A percentile compares a stretch with the other conserved stretches of the same genome.
Evolutionary conservation across 2,329 filamentous ascomycete species (phyloP).

Genomic region (Diplodia scrobiculata): DNA sequence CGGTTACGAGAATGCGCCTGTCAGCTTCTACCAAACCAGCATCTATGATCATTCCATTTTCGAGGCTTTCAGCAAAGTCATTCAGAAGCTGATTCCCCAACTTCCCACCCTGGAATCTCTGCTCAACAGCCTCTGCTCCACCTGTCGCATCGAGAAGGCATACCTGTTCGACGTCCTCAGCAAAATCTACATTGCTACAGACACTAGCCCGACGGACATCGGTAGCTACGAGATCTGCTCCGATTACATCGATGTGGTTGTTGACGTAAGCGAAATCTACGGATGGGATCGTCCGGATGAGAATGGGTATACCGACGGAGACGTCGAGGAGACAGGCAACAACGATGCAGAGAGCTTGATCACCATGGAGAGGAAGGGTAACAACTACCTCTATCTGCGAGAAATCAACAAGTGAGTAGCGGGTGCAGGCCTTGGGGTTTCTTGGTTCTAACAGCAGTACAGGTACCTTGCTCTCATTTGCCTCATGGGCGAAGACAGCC

Average conservation of each 20-base stretch:
- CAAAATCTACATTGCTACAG: slow-evolving; percentile 98
- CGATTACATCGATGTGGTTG: slow-evolving; percentile 97
- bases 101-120: slow-evolving; percentile 90
- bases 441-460: neutral
- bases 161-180: slow-evolving; percentile 97
- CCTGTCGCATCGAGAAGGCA: slow-evolving; percentile 94
- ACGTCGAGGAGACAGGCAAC: slow-evolving; percentile 44
- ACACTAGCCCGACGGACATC: slow-evolving; percentile 90
- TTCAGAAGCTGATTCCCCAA: slow-evolving; percentile 94
- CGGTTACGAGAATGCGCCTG: slow-evolving; percentile 88
- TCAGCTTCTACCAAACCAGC: slow-evolving; percentile 93
- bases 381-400: slow-evolving; percentile 64
- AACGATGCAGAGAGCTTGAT: slow-evolving; percentile 65
- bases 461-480: slow-evolving; percentile 79
- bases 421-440: too few species aligned
- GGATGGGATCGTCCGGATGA: slow-evolving; percentile 64
- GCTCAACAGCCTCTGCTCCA: slow-evolving; percentile 89
- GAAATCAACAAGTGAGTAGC: slow-evolving; percentile 65
- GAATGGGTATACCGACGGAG: slow-evolving; percentile 35
- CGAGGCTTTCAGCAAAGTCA: slow-evolving; percentile 96
- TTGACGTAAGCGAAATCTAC: slow-evolving; percentile 94
- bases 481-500: slow-evolving; percentile 80
- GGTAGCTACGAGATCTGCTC: slow-evolving; percentile 97
- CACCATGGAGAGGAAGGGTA: slow-evolving; percentile 60
- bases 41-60: slow-evolving; percentile 99